phyloP scores from a whole-genome alignment of 352 stramenopile species.

The Phytophthora lateralis region DNA sequence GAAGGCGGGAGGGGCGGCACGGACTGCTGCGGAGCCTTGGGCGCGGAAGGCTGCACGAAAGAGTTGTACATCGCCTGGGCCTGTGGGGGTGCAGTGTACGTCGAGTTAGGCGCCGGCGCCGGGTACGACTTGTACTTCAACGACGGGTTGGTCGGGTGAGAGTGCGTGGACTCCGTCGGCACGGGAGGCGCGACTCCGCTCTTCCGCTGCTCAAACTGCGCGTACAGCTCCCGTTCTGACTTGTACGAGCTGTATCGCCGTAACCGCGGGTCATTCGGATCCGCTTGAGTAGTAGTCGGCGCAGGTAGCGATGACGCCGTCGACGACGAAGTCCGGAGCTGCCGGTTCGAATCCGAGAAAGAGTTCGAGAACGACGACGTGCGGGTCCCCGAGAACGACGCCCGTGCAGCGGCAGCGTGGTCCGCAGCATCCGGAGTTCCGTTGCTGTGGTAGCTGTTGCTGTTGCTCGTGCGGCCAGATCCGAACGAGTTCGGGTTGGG shows the following conservation, averaged over 20 bases:
- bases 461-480: constrained; percentile 28
- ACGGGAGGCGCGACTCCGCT: constrained; percentile 26
- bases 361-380: constrained; percentile 28
- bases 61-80: constrained; percentile 51
- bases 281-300: constrained; percentile 31
- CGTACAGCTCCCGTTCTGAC: constrained; percentile 80
- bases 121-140: constrained; percentile 70
- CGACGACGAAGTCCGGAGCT: constrained; percentile 23
- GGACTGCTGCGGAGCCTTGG: constrained; percentile 38
- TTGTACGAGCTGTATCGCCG: constrained; percentile 80
- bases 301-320: constrained; percentile 32
- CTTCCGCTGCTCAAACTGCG: constrained; percentile 68
- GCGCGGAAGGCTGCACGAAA: constrained; percentile 41
- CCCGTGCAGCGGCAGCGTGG: constrained; percentile 35
- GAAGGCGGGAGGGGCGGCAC: constrained; percentile 61
- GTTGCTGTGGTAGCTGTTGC: constrained; percentile 31
- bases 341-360: constrained; percentile 4
- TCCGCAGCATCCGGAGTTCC: constrained; percentile 29
- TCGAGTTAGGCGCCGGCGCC: constrained; percentile 42
- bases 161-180: constrained; percentile 45
- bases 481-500: constrained; percentile 26
- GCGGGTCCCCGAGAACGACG: constrained; percentile 22
- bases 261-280: constrained; percentile 71
- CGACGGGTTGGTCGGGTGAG: constrained; percentile 52
- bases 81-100: constrained; percentile 44